Evolutionary conservation across 495 filamentous ascomycete genomes (phyloP).

Genomic region (Neurospora sublineolata): DNA sequence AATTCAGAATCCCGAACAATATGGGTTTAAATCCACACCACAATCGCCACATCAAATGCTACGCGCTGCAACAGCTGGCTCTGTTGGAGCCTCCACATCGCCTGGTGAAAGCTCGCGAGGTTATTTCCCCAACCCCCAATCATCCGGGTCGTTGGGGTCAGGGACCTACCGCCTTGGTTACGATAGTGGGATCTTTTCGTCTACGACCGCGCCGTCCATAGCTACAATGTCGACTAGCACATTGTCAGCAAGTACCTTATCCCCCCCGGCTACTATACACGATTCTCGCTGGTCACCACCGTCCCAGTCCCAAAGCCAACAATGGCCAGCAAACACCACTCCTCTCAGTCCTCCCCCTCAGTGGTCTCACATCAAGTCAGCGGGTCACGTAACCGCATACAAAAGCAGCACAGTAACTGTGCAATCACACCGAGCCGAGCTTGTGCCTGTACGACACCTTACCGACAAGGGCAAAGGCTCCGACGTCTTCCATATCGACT

Average conservation of each 20-base stretch:
- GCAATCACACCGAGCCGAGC: conserved; percentile 3
- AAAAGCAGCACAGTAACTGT: neutral
- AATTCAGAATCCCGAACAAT: neutral
- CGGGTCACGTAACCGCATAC: neutral
- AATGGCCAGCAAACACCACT: neutral
- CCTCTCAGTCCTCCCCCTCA: neutral
- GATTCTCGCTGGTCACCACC: neutral
- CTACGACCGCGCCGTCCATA: neutral
- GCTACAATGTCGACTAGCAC: neutral
- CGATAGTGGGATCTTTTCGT: neutral
- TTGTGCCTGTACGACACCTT: conserved; percentile 6
- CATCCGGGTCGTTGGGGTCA: neutral
- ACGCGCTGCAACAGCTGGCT: neutral
- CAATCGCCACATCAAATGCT: neutral
- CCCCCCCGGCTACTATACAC: neutral
- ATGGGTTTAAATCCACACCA: neutral
- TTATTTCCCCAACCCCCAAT: neutral
- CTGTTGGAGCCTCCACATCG: neutral
- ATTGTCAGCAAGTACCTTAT: neutral
- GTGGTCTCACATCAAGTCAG: neutral
- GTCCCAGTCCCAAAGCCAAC: neutral
- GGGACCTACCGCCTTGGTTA: neutral
- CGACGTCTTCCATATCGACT: conserved; percentile 18
- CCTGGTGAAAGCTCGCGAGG: neutral
- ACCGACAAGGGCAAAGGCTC: conserved; percentile 12